Evolutionary conservation across 2,329 filamentous ascomycete species (phyloP), one percentile per base, ranked within the genome.

Genomic region (Aspergillus melleus): DNA sequence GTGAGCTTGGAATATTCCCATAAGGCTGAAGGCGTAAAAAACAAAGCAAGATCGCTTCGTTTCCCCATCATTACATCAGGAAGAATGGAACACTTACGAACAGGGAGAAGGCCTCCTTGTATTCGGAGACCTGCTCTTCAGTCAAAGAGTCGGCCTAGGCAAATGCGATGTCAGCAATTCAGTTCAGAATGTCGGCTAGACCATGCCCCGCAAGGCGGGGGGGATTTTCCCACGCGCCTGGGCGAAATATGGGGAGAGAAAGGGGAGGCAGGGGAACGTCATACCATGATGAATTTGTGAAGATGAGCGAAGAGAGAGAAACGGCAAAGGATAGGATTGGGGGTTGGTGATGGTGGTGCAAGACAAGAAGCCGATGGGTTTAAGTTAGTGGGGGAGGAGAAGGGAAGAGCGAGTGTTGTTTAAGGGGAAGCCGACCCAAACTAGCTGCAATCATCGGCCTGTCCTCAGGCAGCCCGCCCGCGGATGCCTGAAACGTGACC

Each of bases 91-190:
- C 19, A 88, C 95, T 89, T 89, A 99, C 95, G 82, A 99, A 99
- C 69, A 99, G 91, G 79, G 95, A 99, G 84, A 99, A 99, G 58
- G 95, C 95, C 85, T 99, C 95, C 90, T 98, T 99, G 86, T 98
- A 99, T 85, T 99, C 95, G 78, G 95, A 98, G 79, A 99, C 95
- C 87, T 99, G 95, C 84, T 99, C 95, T 86, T 99, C 95, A 73
- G 95, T 98, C 76, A 99, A 90, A 80, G 94, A 94, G 80, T 99
- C 95, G 79, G 94, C 94, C 94, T 98, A 78, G 60, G 67, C 51
- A 55, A n/a, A 52, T 66, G 61, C 60, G 62, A 63, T 66, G 60
- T 74, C 64, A 76, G 73, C 63, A 60, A 64, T 52, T 58, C 57
- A 61, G 61, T 63, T 52, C 64, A 36, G 59, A 55, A 61, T 59